Evolutionary conservation across 2,329 filamentous ascomycete species (phyloP), one percentile per base, ranked within the genome.

Genomic region (Chrysoporthe puriensis): DNA sequence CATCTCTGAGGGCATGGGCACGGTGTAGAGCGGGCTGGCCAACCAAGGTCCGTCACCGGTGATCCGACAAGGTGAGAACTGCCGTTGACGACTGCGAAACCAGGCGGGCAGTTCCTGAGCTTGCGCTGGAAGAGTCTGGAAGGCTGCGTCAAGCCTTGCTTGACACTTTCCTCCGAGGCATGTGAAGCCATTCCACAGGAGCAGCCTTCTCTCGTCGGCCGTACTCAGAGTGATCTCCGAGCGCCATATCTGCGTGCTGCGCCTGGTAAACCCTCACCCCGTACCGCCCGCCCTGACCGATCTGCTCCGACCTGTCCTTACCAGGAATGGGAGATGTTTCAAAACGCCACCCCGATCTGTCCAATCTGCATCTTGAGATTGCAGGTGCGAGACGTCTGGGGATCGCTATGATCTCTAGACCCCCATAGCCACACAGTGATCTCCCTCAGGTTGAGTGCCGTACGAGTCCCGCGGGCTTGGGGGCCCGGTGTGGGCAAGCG

Each of bases 371-470:
- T 4, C 50, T 34, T 16, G 1, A 54, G 50, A 34, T 26, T 54
- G 21, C 21, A 54, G 11, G 50, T 13, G 9, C 32, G 50, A 54
- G 50, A 32, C 50, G 50, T 32, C 50, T 54, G 11, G 50, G 21
- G 50, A 54, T 32, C 3, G 26, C 26, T 26, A 1, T 26, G 26
- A 26, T 26, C 26, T 26, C 26, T 26, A 26, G 26, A 26, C 26
- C 26, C 2, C 26, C 26, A 26, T 26, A 26, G 26, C 26, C 26
- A 26, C 26, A 26, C 26, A 26, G 26, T 58, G 16, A 58, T 42
- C 56, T 21, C 16, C 56, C 56, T 58, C 56, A 58, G 36, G 18
- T 42, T 58, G 56, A 58, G 56, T n/a, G 18, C 16, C 18, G 56
- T 36, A 58, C 4, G n/a, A 11, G 34, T 13, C 14, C 26, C 26